A percentile compares a stretch with the other conserved stretches of the same genome.
phyloP scores from a whole-genome alignment of 2,329 filamentous ascomycete genomes.

The Malbranchea zuffiana region DNA sequence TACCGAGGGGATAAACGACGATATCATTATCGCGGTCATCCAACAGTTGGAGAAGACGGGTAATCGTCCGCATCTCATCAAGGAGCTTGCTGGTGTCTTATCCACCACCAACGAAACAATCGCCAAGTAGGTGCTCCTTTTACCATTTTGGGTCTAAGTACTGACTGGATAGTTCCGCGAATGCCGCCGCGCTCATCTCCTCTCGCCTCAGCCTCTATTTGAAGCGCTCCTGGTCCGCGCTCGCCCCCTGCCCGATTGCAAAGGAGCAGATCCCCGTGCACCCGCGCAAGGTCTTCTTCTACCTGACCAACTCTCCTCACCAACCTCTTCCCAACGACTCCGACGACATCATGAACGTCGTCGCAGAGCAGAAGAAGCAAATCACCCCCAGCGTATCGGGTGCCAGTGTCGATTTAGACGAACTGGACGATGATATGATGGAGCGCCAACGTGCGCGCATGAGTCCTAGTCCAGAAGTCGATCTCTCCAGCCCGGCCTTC shows the following conservation, averaged over 20 bases:
- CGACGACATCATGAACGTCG: constrained; percentile 40
- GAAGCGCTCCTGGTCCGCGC: constrained; percentile 71
- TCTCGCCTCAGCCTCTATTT: constrained; percentile 82
- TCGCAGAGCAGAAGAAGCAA: constrained; percentile 47
- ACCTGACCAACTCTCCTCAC: constrained; percentile 76
- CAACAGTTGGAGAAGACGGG: constrained; percentile 77
- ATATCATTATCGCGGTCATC: constrained; percentile 87
- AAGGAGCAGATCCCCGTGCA: constrained; percentile 90
- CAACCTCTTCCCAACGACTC: constrained; percentile 65
- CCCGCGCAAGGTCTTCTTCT: constrained; percentile 92
- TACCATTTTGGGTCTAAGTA: constrained; percentile 13
- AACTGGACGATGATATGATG: constrained; percentile 59
- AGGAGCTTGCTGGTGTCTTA: constrained; percentile 76
- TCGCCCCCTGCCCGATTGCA: constrained; percentile 72
- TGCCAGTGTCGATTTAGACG: constrained; percentile 38
- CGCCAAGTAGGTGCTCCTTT: constrained; percentile 62
- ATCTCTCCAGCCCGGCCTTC: constrained; percentile 76
- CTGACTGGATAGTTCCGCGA: constrained; percentile 63
- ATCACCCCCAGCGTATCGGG: constrained; percentile 78
- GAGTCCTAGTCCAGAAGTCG: constrained; percentile 86
- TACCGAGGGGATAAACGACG: constrained; percentile 77
- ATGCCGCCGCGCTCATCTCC: constrained; percentile 88
- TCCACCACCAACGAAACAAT: constrained; percentile 68
- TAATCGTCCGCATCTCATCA: constrained; percentile 88
- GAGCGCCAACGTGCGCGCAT: constrained; percentile 53